Evolutionary conservation across 495 filamentous ascomycete species (phyloP), one percentile per base, ranked within the genome.

Genomic region (Xylaria nigripes): DNA sequence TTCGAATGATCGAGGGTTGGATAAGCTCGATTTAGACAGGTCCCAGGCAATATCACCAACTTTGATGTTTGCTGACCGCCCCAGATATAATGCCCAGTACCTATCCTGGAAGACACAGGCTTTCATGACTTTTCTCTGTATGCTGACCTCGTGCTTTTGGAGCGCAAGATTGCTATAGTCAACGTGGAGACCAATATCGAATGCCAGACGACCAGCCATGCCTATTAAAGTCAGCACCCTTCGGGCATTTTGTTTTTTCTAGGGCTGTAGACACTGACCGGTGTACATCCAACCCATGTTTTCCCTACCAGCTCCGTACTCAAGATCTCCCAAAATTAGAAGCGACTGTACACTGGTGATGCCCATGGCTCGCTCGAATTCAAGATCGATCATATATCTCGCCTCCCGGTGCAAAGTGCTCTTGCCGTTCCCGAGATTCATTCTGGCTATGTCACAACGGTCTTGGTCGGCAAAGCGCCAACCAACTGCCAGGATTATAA

Each of bases 221-320:
- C 72, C 72, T 67, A 34, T 32, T 5, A 12, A 19, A 21, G 41
- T 66, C 38, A 62, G 56, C 47, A 43, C 34, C 2, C 13, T 24
- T 16, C 21, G 3, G 6, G n/a, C 8, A 15, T 22, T 42, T 42
- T 10, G 9, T 19, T 47, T 8, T 27, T 6, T 32, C n/a, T 46
- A 19, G n/a, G 6, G 21, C 16, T 45, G 8, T 13, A 18, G 41
- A 1, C 15, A 58, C 60, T 52, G 58, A 73, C 72, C 71, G 30
- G 69, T 67, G 59, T 78, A 79, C 62, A 79, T 72, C 77, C 77
- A 78, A 9, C 77, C 77, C 2, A 70, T 57, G 46, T 71, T 73
- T 44, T 81, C 77, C 49, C 77, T 57, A 6, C 76, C 77, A 24
- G 74, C 72, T 23, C 71, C 72, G 32, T 69, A 75, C 57, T 81